Conservation (phyloP, 1,139 yeast species). For the Hemisphaericaspora subhashii region DNA sequence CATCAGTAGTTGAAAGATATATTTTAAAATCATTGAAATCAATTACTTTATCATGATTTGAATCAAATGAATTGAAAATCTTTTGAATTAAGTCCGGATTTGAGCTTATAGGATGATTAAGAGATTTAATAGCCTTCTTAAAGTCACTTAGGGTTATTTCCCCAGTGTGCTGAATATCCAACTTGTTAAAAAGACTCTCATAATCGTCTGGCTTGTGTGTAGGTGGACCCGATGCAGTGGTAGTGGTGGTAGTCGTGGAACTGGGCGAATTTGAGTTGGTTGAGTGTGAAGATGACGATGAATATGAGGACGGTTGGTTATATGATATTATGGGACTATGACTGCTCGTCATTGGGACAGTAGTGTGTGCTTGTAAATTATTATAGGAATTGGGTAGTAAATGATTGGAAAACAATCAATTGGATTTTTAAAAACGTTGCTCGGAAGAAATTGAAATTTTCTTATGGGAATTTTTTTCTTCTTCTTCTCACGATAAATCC, state of each 20-base stretch:
- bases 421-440: too few relatives aligned
- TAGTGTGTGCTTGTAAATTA: background rate
- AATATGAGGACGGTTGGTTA: background rate
- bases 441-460: background rate
- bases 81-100: slow-evolving; percentile 59
- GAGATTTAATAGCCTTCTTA: slow-evolving; percentile 49
- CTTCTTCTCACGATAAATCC: background rate
- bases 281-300: background rate
- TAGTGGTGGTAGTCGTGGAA: background rate
- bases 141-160: slow-evolving; percentile 57
- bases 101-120: slow-evolving; percentile 67
- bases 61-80: slow-evolving; percentile 58
- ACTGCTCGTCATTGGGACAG: background rate
- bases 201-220: slow-evolving; percentile 24
- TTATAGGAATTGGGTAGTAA: too few relatives aligned
- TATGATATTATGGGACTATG: background rate
- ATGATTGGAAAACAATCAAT: too few relatives aligned
- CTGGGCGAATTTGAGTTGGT: background rate
- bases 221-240: slow-evolving; percentile 6
- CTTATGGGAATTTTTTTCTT: background rate
- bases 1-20: slow-evolving; percentile 63
- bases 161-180: slow-evolving; percentile 57
- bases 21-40: slow-evolving; percentile 62
- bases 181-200: slow-evolving; percentile 38
- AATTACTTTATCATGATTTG: slow-evolving; percentile 54